phyloP scores from a whole-genome alignment of 2,329 filamentous ascomycete species.

The Stagonosporopsis tanaceti region DNA sequence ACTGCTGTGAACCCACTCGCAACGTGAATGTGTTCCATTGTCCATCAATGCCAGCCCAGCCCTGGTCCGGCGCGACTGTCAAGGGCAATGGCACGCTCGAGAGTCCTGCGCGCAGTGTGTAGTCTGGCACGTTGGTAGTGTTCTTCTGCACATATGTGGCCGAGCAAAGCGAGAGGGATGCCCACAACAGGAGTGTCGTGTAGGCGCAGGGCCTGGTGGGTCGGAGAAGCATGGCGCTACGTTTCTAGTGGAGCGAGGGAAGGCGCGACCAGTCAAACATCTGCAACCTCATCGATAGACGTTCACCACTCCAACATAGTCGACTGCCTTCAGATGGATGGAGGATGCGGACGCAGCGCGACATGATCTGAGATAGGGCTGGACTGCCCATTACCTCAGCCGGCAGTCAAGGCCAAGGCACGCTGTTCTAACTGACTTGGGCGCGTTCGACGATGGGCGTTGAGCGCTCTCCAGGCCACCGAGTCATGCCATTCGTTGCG shows the following conservation, averaged over 20 bases:
- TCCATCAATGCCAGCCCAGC: slow-evolving; percentile 50
- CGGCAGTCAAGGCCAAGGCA: slow-evolving; percentile 14
- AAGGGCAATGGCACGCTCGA: slow-evolving; percentile 42
- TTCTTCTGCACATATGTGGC: slow-evolving; percentile 34
- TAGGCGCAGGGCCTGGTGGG: slow-evolving; percentile 23
- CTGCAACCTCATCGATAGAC: slow-evolving; percentile 8
- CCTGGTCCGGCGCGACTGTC: slow-evolving; percentile 46
- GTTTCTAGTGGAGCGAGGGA: slow-evolving; percentile 4
- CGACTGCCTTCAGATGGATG: neutral
- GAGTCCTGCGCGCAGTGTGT: slow-evolving; percentile 27
- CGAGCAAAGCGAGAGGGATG: slow-evolving; percentile 30
- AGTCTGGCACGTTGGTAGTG: slow-evolving; percentile 30
- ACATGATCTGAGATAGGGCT: slow-evolving; percentile 10
- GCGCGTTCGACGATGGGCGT: slow-evolving; percentile 20
- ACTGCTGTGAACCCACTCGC: slow-evolving; percentile 62
- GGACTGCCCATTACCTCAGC: slow-evolving; percentile 9
- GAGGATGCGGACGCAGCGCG: slow-evolving; percentile 1
- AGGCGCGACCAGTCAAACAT: slow-evolving; percentile 11
- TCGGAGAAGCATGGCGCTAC: slow-evolving; percentile 12
- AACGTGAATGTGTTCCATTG: slow-evolving; percentile 74
- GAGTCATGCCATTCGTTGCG: slow-evolving; percentile 13
- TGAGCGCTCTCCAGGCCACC: neutral
- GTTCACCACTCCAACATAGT: slow-evolving; percentile 15
- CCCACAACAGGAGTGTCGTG: slow-evolving; percentile 23
- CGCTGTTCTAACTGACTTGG: slow-evolving; percentile 27